A percentile compares a stretch with the other conserved stretches of the same genome.
These are phyloP conservation scores for Micractinium conductrix DNA, from an alignment of 139 green algal species.

Conservation along the genomic window DNA sequence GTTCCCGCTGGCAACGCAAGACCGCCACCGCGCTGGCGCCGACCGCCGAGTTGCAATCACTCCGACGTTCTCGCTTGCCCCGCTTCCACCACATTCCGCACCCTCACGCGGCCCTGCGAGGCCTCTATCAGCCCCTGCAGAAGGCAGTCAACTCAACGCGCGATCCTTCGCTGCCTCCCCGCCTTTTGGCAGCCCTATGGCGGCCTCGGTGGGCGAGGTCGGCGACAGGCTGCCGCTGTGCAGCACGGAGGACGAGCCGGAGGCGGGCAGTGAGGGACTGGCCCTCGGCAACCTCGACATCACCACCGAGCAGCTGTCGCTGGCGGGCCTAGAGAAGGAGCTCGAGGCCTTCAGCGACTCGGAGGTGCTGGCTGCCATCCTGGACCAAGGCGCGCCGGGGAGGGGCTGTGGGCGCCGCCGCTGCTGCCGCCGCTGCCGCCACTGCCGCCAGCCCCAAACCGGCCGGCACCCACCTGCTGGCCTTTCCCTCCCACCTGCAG, in stretches of 20 bases:
- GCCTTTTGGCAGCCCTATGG: background rate
- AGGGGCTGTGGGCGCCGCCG: too few species aligned
- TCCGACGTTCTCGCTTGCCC: too few species aligned
- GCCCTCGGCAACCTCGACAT: constrained; percentile 49
- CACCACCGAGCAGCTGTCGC: constrained; percentile 43
- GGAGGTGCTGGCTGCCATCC: constrained; percentile 82
- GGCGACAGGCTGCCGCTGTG: background rate
- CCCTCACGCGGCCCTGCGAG: too few species aligned
- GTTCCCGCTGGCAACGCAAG: too few species aligned
- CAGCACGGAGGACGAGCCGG: background rate
- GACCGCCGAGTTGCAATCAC: too few species aligned
- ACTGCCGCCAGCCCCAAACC: background rate
- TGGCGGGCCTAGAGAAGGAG: constrained; percentile 70
- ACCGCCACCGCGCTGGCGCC: too few species aligned
- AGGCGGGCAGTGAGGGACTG: constrained; percentile 8
- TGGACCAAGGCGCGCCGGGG: constrained; percentile 61
- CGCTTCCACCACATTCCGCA: too few species aligned
- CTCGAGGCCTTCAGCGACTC: constrained; percentile 80
- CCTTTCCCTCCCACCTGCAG: background rate
- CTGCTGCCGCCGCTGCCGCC: too few species aligned
- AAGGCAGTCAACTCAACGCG: too few species aligned
- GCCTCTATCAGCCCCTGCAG: too few species aligned
- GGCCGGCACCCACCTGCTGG: too few species aligned
- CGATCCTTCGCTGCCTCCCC: too few species aligned
- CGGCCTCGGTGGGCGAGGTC: background rate